phyloP scores from a whole-genome alignment of 2,329 filamentous ascomycete species.

The Talaromyces amestolkiae region DNA sequence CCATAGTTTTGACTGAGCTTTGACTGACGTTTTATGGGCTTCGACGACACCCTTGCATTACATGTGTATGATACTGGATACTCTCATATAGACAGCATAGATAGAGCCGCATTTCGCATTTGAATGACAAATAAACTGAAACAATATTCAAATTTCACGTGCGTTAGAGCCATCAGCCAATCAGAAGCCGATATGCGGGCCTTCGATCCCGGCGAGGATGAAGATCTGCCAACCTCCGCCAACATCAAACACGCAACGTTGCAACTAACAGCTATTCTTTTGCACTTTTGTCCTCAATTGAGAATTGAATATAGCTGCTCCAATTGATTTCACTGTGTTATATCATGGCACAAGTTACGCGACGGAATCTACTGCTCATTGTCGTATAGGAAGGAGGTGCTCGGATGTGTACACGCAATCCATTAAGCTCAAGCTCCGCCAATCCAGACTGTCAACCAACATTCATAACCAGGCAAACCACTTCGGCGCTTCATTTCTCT shows the following conservation, averaged over 20 bases:
- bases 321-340: not conserved
- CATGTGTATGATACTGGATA: not conserved
- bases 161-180: not conserved
- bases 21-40: not conserved
- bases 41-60: constrained; percentile 12
- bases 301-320: not conserved
- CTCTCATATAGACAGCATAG: not conserved
- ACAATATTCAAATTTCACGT: not conserved
- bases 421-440: constrained; percentile 5
- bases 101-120: not conserved
- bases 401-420: constrained; percentile 2
- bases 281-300: not conserved
- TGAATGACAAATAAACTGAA: not conserved
- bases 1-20: constrained; percentile 28
- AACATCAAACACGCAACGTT: constrained; percentile 15
- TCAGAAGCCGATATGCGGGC: not conserved
- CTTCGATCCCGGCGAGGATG: constrained; percentile 3
- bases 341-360: constrained; percentile 4
- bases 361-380: not conserved
- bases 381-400: constrained; percentile 5
- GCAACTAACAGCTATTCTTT: constrained; percentile 2
- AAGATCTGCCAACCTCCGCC: constrained; percentile 8
- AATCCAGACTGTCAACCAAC: not conserved
- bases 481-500: not conserved
- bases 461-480: not conserved